These are phyloP conservation scores for Sambucus nigra DNA, from an alignment of 129 eudicot genomes.

Conservation along the genomic window DNA sequence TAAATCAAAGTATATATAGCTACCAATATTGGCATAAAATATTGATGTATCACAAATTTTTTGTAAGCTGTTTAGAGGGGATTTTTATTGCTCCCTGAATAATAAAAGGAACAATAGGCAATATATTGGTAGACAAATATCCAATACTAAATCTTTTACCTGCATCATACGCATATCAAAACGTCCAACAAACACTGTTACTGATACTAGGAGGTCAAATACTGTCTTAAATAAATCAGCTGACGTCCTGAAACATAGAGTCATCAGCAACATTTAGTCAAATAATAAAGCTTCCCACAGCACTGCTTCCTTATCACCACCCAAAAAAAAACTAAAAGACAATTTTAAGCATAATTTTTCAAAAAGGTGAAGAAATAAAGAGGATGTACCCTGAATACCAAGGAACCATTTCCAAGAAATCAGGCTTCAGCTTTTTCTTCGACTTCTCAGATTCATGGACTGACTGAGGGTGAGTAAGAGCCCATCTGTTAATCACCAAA, in stretches of 20 bases:
- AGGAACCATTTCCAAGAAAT: conserved; percentile 97
- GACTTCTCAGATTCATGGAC: conserved; percentile 73
- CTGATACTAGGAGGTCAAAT: conserved; percentile 93
- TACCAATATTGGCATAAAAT: too few relatives aligned
- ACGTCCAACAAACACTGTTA: conserved; percentile 96
- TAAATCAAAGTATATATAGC: too few relatives aligned
- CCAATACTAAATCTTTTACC: conserved; percentile 24
- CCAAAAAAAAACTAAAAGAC: not conserved
- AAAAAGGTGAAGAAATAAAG: conserved; percentile 1
- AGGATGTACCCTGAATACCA: conserved; percentile 95
- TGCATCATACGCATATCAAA: conserved; percentile 99
- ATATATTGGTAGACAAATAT: not conserved
- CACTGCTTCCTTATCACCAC: conserved; percentile 1
- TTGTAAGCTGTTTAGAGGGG: too few relatives aligned
- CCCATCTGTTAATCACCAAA: conserved; percentile 65
- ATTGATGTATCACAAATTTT: too few relatives aligned
- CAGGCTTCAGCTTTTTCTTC: conserved; percentile 88
- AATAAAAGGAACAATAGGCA: not conserved
- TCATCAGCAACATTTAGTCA: not conserved
- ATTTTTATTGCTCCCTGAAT: too few relatives aligned
- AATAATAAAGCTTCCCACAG: not conserved
- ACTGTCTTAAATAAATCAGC: conserved; percentile 97
- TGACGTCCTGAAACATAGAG: conserved; percentile 63
- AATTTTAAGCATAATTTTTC: not conserved
- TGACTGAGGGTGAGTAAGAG: conserved; percentile 90